Conservation (phyloP, 2,329 filamentous ascomycete species). For the Pestalotiopsis sp. region DNA sequence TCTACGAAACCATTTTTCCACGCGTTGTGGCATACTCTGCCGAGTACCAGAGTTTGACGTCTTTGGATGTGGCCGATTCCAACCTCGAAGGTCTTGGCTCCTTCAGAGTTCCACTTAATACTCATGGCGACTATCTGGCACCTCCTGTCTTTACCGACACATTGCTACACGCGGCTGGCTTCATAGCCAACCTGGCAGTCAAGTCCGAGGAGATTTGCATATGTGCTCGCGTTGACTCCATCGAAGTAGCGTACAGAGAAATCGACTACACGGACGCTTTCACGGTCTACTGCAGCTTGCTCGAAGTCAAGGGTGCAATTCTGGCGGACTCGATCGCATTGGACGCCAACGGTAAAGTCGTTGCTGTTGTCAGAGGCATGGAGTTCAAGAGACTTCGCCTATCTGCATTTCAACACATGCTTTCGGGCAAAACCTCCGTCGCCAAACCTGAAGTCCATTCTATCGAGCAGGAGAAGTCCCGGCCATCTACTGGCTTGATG, state of each 20-base stretch:
- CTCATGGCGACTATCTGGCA: not conserved
- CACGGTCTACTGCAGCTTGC: conserved; percentile 17
- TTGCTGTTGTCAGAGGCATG: conserved; percentile 10
- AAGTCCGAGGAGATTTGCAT: conserved; percentile 16
- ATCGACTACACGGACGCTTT: conserved; percentile 13
- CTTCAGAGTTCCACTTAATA: conserved; percentile 12
- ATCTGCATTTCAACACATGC: conserved; percentile 6
- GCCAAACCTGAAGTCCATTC: not conserved
- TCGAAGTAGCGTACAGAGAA: conserved; percentile 10
- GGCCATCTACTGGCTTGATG: not conserved
- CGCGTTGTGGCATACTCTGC: conserved; percentile 20
- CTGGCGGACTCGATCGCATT: conserved; percentile 13
- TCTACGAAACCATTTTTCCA: conserved; percentile 20
- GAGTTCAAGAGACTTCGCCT: conserved; percentile 11
- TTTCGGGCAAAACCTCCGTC: not conserved
- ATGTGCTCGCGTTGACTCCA: conserved; percentile 14
- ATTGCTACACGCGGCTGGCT: conserved; percentile 22
- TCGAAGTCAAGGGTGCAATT: conserved; percentile 12
- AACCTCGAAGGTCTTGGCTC: conserved; percentile 12
- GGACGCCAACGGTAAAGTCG: not conserved
- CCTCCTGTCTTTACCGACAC: conserved; percentile 20
- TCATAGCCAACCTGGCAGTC: conserved; percentile 19
- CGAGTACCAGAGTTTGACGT: conserved; percentile 13
- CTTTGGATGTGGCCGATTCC: conserved; percentile 10
- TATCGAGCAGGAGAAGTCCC: not conserved